Percentiles rank a stretch among this genome's conserved stretches.
phyloP scores from a whole-genome alignment of 1,139 yeast genomes.

The Kluyveromyces sp. region DNA sequence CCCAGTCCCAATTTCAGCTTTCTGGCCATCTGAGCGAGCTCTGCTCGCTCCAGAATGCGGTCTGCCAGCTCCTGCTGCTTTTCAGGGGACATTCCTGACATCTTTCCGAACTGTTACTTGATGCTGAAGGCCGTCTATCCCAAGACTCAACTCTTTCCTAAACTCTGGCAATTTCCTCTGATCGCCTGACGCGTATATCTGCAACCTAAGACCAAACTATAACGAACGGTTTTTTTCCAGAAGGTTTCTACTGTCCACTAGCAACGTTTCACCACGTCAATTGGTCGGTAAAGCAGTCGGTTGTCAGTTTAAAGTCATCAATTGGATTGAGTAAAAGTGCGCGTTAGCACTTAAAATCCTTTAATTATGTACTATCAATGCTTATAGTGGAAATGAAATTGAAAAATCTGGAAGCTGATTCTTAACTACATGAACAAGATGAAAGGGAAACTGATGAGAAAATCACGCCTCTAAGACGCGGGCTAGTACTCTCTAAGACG shows the following conservation, averaged over 20 bases:
- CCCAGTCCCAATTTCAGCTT: constrained; percentile 29
- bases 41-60: constrained; percentile 30
- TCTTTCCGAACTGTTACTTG: not conserved
- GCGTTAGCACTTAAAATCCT: not conserved
- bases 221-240: no score
- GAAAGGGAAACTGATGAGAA: not conserved
- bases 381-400: not conserved
- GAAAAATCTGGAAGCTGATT: not conserved
- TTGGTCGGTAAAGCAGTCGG: no score
- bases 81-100: constrained; percentile 19
- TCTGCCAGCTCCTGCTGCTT: constrained; percentile 29
- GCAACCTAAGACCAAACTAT: no score
- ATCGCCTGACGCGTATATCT: not conserved
- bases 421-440: not conserved
- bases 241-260: no score
- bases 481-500: not conserved
- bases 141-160: not conserved
- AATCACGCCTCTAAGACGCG: no score
- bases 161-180: not conserved
- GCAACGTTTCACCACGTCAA: no score
- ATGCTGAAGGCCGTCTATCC: not conserved
- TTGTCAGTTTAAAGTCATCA: no score
- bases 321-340: no score
- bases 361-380: not conserved
- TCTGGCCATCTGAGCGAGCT: constrained; percentile 32